Conservation (phyloP, 2,329 filamentous ascomycete genomes). For the Aspergillus candidus region DNA sequence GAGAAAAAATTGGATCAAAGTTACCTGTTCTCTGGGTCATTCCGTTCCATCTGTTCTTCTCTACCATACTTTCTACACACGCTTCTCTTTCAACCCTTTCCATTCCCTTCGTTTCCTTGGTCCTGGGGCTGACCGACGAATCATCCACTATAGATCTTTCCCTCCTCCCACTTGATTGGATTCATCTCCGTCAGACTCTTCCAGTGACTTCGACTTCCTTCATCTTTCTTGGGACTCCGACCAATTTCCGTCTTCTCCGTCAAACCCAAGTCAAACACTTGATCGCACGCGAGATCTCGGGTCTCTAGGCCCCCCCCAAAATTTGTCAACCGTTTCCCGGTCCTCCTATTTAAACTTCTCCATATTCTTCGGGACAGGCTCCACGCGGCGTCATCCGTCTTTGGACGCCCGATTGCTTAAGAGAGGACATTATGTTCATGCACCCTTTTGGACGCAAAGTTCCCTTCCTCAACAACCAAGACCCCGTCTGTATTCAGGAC, state of each 20-base stretch:
- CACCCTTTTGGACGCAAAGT: conserved; percentile 36
- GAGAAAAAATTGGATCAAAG: no score
- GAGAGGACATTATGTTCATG: conserved; percentile 34
- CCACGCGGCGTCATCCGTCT: conserved; percentile 16
- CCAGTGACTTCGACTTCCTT: conserved; percentile 24
- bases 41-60: no score
- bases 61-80: no score
- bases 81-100: neutral
- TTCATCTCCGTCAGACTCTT: conserved; percentile 12
- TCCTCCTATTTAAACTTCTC: conserved; percentile 25
- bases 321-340: no score
- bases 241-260: conserved; percentile 5
- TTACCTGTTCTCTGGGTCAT: no score
- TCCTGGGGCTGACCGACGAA: neutral
- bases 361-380: conserved; percentile 16
- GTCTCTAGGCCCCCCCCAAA: no score
- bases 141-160: conserved; percentile 1
- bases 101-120: neutral
- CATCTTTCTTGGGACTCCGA: conserved; percentile 4
- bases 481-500: conserved; percentile 35
- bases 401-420: conserved; percentile 23
- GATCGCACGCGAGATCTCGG: conserved; percentile 8
- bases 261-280: conserved; percentile 5
- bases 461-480: conserved; percentile 22
- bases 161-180: neutral